Base-by-base conservation (phyloP, 208 protist species). In the Giardia muris region DNA sequence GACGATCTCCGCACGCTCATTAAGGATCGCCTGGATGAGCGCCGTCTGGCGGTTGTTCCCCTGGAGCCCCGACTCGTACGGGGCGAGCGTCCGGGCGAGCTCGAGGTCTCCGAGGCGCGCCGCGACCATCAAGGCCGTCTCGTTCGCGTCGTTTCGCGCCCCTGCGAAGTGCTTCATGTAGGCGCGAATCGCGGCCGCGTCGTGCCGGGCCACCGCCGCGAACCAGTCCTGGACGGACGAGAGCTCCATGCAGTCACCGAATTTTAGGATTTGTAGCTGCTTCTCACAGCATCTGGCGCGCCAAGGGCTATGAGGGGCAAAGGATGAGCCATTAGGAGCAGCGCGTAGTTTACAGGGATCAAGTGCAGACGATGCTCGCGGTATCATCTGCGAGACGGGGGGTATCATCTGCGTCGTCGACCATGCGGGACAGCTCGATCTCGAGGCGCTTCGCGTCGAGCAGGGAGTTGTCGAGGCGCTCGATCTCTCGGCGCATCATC, bases 141-240 rank as follows among this genome's bases (percentile, higher is more conserved):
- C 57, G 10, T 30, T 30, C 57, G 30, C 10, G 19, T 76, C 57
- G 57, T 76, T 30, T 30, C 57, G 10, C 10, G 30, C 30, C 30
- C 57, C 57, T 76, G 57, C 57, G 30, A 76, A 76, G 10, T 30
- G 10, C 10, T 30, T 10, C 10, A 76, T 10, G 19, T 30, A 10
- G 19, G 10, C 57, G 57, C 57, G 57, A 76, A 76, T 76, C 30
- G 19, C 57, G 19, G 57, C 57, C 19, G 10, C 19, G 30, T 76
- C 30, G 10, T 76, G 10, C 10, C 19, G 30, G 57, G 10, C 57
- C 57, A 76, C 57, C 19, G 57, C 57, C 57, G 30, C 19, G 57
- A 76, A 76, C 57, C 57, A 76, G 57, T 76, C 57, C 57, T 76
- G 57, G 57, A 30, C 57, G 57, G n/a, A n/a, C n/a, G n/a, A n/a